Evolutionary conservation across 2,329 filamentous ascomycete genomes (phyloP).

Genomic region (Gyromitra esculenta): DNA sequence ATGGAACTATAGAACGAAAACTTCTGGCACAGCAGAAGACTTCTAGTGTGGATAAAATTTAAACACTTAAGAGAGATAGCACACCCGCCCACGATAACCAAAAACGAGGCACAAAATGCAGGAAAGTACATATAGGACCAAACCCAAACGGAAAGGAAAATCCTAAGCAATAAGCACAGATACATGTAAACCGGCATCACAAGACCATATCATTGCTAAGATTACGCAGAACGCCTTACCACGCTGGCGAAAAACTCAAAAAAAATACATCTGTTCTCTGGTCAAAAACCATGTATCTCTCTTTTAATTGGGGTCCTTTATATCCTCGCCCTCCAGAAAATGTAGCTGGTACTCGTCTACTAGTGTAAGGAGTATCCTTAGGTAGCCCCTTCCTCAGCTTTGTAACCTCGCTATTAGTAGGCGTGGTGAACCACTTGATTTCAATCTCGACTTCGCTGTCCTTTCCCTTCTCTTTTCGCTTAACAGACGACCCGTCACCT

Average conservation of each 20-base stretch:
- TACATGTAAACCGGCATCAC: neutral
- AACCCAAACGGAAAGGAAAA: neutral
- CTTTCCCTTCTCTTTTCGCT: neutral
- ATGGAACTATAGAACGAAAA: too few species aligned
- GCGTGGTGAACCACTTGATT: conserved; percentile 5
- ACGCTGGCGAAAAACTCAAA: conserved; percentile 20
- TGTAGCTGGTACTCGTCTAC: neutral
- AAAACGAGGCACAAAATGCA: too few species aligned
- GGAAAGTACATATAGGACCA: too few species aligned
- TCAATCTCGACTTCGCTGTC: neutral
- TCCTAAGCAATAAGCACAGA: neutral
- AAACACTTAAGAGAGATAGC: too few species aligned
- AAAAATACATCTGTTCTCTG: conserved; percentile 3
- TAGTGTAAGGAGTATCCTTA: neutral
- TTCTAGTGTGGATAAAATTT: too few species aligned
- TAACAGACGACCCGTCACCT: neutral
- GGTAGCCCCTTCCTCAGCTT: conserved; percentile 17
- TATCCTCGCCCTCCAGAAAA: neutral
- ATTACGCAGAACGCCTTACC: conserved; percentile 1
- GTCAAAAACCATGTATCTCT: conserved; percentile 24
- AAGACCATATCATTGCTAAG: neutral
- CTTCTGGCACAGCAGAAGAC: too few species aligned
- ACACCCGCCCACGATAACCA: too few species aligned
- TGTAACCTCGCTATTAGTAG: conserved; percentile 5
- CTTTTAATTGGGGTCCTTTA: neutral